phyloP scores from a whole-genome alignment of 768 basidiomycete species.

The Psilocybe sp. region DNA sequence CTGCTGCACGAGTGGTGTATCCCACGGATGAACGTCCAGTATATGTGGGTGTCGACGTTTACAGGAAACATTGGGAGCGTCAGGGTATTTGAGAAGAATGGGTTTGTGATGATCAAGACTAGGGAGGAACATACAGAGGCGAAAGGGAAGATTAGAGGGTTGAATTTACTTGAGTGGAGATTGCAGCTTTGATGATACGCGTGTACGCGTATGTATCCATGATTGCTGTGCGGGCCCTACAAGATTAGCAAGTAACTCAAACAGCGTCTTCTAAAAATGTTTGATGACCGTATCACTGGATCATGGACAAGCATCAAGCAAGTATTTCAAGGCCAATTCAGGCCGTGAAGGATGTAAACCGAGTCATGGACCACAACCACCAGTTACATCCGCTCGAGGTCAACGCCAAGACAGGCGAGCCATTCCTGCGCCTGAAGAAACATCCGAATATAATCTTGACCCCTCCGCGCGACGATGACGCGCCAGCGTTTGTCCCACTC shows the following conservation, averaged over 20 bases:
- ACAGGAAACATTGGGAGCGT: slow-evolving; percentile 57
- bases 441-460: slow-evolving; percentile 56
- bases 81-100: slow-evolving; percentile 48
- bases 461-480: slow-evolving; percentile 46
- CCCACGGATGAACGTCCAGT: slow-evolving; percentile 57
- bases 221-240: background rate
- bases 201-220: background rate
- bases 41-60: slow-evolving; percentile 42
- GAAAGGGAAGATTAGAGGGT: slow-evolving; percentile 19
- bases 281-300: too few species aligned
- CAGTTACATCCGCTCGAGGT: slow-evolving; percentile 38
- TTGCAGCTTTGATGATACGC: slow-evolving; percentile 1
- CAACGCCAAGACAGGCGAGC: slow-evolving; percentile 43
- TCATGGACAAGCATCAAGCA: too few species aligned
- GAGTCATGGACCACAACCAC: too few species aligned
- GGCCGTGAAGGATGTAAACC: too few species aligned
- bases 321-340: too few species aligned
- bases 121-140: slow-evolving; percentile 14
- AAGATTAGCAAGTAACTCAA: too few species aligned
- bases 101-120: slow-evolving; percentile 19
- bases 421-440: slow-evolving; percentile 48
- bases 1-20: slow-evolving; percentile 59
- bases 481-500: slow-evolving; percentile 26
- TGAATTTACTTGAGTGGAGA: slow-evolving; percentile 29
- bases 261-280: too few species aligned